A percentile compares a stretch with the other conserved stretches of the same genome.
phyloP scores from a whole-genome alignment of 345 rosid genomes.

The Eucalyptus guilfoylei region DNA sequence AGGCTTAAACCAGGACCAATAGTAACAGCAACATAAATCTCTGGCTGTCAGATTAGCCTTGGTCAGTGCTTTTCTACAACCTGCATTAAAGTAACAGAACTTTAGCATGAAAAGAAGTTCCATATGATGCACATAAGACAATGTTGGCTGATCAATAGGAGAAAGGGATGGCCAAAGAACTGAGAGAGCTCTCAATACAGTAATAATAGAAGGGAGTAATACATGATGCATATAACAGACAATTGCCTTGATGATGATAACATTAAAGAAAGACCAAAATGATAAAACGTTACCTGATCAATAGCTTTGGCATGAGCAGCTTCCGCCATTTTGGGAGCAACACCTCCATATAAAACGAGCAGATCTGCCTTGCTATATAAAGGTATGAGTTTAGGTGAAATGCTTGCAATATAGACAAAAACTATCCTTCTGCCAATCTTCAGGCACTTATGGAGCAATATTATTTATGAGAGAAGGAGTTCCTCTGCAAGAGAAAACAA shows the following conservation, averaged over 20 bases:
- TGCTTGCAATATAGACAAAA: background rate
- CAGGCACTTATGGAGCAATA: too few relatives aligned
- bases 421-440: too few relatives aligned
- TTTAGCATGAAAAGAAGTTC: background rate
- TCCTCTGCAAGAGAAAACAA: too few relatives aligned
- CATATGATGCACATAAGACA: background rate
- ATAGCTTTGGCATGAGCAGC: slow-evolving; percentile 76
- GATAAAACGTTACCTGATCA: slow-evolving; percentile 40
- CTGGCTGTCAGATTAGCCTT: slow-evolving; percentile 43
- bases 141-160: background rate
- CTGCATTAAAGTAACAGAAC: slow-evolving; percentile 12
- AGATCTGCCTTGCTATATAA: slow-evolving; percentile 50
- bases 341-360: slow-evolving; percentile 81
- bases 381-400: background rate
- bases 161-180: background rate
- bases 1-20: slow-evolving; percentile 94
- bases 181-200: background rate
- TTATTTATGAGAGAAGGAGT: too few relatives aligned
- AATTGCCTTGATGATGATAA: background rate
- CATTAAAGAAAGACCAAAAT: too few relatives aligned
- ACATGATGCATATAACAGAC: background rate
- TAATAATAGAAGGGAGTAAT: background rate
- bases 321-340: slow-evolving; percentile 89
- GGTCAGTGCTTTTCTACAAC: slow-evolving; percentile 81
- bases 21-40: slow-evolving; percentile 85